Evolutionary conservation across 1,284 basidiomycete species (phyloP), one percentile per base, ranked within the genome.

Genomic region (Agroathelia rolfsii): DNA sequence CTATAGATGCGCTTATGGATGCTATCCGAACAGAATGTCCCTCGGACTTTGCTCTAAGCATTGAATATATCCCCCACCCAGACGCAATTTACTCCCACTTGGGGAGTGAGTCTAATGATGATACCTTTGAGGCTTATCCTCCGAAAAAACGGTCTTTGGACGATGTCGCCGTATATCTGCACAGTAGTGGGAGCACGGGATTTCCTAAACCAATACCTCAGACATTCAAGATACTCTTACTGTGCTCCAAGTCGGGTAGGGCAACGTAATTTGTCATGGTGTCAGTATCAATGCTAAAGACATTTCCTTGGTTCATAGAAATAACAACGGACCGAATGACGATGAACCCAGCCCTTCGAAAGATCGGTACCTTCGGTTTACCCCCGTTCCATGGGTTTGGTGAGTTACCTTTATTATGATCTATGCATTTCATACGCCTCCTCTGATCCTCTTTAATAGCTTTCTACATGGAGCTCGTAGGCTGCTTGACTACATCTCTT

Each of bases 1-100:
- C 51, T 0, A 41, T 59, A 2, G 33, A 20, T 1, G 5, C 30
- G 0, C 47, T 62, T 3, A 23, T 58, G 3, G 45, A 52, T 11
- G 44, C 37, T 0, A 34, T 62, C 6, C 34, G 35, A 15, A 17
- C 32, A 3, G 49, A 55, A 26, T 16, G 53, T 2, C 10, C 34
- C 3, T 23, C 24, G 6, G 19, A 28, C 5, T 27, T 23, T 12
- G 24, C 40, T 9, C 27, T 55, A 6, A 10, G 16, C 3, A 45
- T 61, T n/a, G 50, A 56, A 7, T 58, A 60, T 19, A 42, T 47
- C 2, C 55, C 60, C 1, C 25, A 45, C 0, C 38, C 59, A 3
- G 35, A 41, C 0, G 35, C 50, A 3, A n/a, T 52, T 0, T 63
- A 51, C 26, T 59, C 59, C 0, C 27, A 46, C 3, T 48, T 61